These are phyloP conservation scores for Penicillium ochrochloron DNA, from an alignment of 495 filamentous ascomycete species.

Conservation along the genomic window DNA sequence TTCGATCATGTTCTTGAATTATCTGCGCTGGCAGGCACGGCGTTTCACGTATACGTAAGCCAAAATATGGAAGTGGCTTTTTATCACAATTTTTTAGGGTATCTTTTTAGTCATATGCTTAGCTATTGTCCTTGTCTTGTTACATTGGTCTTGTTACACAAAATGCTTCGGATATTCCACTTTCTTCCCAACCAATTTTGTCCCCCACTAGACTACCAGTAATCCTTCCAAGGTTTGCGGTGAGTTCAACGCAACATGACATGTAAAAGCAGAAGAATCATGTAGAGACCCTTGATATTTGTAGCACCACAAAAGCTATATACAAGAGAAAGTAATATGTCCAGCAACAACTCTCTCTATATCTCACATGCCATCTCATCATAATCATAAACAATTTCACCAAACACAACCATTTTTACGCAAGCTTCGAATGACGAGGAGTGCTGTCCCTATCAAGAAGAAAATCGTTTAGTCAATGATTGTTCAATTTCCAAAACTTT, in stretches of 20 bases:
- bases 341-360: neutral
- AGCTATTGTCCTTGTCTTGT: neutral
- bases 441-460: conserved; percentile 8
- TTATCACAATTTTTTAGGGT: neutral
- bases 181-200: neutral
- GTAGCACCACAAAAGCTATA: conserved; percentile 1
- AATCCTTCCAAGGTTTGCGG: no score
- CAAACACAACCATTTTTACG: conserved; percentile 5
- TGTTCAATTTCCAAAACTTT: neutral
- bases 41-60: neutral
- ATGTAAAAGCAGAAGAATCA: neutral
- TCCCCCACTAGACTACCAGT: neutral
- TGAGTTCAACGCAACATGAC: no score
- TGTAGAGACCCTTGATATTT: neutral
- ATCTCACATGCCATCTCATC: neutral
- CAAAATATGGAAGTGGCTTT: neutral
- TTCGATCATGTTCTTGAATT: neutral
- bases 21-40: neutral
- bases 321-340: conserved; percentile 10
- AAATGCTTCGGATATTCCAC: neutral
- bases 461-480: conserved; percentile 12
- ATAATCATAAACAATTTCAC: neutral
- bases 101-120: neutral
- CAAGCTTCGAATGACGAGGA: conserved; percentile 17
- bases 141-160: neutral